Conservation (phyloP, 768 basidiomycete species). For the Kwoniella botswanensis region DNA sequence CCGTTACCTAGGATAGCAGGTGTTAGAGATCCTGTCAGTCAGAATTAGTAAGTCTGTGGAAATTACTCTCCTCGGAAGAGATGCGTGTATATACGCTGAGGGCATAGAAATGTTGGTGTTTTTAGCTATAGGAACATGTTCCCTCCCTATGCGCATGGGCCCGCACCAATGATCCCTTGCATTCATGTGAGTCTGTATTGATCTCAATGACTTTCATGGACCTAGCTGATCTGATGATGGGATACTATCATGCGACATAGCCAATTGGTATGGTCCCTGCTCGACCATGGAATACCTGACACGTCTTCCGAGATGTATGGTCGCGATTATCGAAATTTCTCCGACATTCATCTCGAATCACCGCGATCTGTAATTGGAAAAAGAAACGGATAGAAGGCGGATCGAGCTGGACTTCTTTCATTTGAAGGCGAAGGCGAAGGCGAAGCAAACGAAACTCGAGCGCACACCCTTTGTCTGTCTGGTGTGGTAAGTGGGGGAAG, state of each 20-base stretch:
- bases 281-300: conserved; percentile 10
- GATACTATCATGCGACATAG: background rate
- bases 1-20: conserved; percentile 19
- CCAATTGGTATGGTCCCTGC: conserved; percentile 12
- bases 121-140: conserved; percentile 20
- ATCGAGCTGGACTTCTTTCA: background rate
- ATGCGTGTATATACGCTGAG: background rate
- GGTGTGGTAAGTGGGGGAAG: background rate
- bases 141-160: conserved; percentile 1
- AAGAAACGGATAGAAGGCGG: background rate
- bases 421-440: background rate
- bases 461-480: background rate
- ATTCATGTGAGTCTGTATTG: conserved; percentile 2
- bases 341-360: conserved; percentile 3
- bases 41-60: conserved; percentile 14
- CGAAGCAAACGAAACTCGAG: background rate
- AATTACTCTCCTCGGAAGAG: background rate
- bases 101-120: background rate
- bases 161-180: background rate
- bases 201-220: background rate
- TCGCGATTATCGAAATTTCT: background rate
- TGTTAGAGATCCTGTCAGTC: conserved; percentile 20
- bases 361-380: background rate
- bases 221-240: background rate
- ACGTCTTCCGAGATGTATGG: background rate